Evolutionary conservation across 2,329 filamentous ascomycete species (phyloP).

Genomic region (Verticillium zaregamsianum): DNA sequence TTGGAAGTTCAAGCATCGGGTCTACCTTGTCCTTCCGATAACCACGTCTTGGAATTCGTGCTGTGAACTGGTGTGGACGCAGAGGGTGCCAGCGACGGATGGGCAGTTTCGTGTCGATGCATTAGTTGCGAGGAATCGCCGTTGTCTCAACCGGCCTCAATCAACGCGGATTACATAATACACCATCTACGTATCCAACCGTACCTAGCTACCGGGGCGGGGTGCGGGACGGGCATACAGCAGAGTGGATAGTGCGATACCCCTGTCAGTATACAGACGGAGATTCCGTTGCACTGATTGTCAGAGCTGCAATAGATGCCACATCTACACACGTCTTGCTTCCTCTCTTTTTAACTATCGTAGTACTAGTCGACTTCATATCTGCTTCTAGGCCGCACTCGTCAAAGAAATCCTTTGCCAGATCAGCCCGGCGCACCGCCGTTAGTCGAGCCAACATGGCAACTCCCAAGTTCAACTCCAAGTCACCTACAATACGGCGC

Average conservation of each 20-base stretch:
- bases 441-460: conserved; percentile 26
- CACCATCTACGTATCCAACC: too few species aligned
- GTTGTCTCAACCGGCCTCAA: background rate
- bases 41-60: background rate
- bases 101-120: background rate
- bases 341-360: too few species aligned
- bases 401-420: background rate
- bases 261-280: background rate
- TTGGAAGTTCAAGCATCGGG: background rate
- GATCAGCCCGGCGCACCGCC: background rate
- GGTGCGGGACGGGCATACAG: too few species aligned
- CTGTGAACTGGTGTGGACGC: background rate
- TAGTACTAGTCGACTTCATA: background rate
- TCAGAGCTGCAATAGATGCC: background rate
- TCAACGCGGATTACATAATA: background rate
- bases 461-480: conserved; percentile 58
- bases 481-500: conserved; percentile 79
- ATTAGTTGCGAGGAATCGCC: background rate
- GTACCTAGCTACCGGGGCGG: too few species aligned
- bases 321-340: background rate
- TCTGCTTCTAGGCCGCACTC: too few species aligned
- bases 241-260: too few species aligned
- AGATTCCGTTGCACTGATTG: background rate
- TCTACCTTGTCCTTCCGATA: background rate
- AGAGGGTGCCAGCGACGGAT: background rate